These are phyloP conservation scores for Kurtzmaniella quercitrusa DNA, from an alignment of 1,139 yeast species.

Conservation along the genomic window DNA sequence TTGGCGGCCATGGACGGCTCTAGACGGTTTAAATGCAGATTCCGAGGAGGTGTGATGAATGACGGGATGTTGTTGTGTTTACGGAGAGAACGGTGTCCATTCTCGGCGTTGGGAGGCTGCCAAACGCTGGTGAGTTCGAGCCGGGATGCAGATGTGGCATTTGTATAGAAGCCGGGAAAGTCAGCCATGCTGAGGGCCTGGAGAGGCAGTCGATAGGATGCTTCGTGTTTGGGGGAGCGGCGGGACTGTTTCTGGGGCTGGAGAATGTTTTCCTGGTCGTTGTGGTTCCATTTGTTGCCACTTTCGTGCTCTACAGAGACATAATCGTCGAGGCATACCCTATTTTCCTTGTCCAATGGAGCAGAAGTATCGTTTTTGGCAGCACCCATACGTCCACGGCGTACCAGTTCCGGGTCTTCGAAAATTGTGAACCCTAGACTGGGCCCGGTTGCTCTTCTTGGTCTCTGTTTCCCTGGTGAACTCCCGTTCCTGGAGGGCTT, in stretches of 20 bases:
- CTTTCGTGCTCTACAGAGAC: background rate
- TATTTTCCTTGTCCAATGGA: slow-evolving; percentile 2
- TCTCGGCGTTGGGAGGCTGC: slow-evolving; percentile 18
- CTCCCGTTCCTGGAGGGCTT: background rate
- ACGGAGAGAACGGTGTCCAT: slow-evolving; percentile 32
- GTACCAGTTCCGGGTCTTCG: slow-evolving; percentile 1
- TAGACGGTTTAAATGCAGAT: slow-evolving; percentile 8
- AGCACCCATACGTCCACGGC: slow-evolving; percentile 8
- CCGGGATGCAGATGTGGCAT: slow-evolving; percentile 7
- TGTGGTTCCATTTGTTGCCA: slow-evolving; percentile 24
- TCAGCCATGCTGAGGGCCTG: slow-evolving; percentile 27
- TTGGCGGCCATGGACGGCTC: slow-evolving; percentile 1
- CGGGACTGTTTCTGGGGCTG: slow-evolving; percentile 28
- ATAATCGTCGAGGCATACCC: background rate
- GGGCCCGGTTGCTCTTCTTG: background rate
- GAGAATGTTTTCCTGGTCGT: slow-evolving; percentile 44
- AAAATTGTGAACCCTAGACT: background rate
- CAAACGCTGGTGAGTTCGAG: slow-evolving; percentile 26
- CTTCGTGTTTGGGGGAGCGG: slow-evolving; percentile 8
- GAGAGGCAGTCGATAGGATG: slow-evolving; percentile 26
- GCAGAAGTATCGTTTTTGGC: background rate
- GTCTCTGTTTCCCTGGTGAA: background rate
- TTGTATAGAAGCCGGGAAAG: slow-evolving; percentile 29
- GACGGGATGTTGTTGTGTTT: slow-evolving; percentile 29
- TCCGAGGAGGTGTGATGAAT: slow-evolving; percentile 33